phyloP scores from a whole-genome alignment of 2,329 filamentous ascomycete genomes.

The Cladophialophora bantiana region DNA sequence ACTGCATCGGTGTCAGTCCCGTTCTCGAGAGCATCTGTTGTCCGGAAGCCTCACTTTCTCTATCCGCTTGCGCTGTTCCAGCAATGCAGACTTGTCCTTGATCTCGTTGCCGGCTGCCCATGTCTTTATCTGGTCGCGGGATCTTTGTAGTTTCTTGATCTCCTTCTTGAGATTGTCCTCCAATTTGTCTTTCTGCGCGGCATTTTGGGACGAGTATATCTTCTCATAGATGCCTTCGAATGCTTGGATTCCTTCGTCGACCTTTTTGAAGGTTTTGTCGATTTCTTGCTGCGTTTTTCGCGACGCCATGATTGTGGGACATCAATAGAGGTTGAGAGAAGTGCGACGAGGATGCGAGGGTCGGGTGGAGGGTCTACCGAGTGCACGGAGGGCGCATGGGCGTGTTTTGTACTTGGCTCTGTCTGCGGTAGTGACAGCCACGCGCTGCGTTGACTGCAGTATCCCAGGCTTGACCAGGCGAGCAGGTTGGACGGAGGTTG shows the following conservation, averaged over 20 bases:
- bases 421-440: constrained; percentile 4
- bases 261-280: constrained; percentile 99
- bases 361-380: constrained; percentile 3
- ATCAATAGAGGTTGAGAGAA: constrained; percentile 1
- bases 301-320: constrained; percentile 75
- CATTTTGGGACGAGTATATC: constrained; percentile 90
- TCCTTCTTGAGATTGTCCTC: constrained; percentile 98
- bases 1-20: constrained; percentile 43
- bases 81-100: constrained; percentile 95
- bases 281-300: constrained; percentile 98
- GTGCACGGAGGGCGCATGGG: constrained; percentile 10
- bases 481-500: not conserved
- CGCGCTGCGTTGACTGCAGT: constrained; percentile 4
- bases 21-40: not conserved
- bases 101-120: constrained; percentile 99
- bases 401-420: constrained; percentile 5
- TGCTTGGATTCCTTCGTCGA: constrained; percentile 86
- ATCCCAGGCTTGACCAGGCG: not conserved
- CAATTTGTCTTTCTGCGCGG: constrained; percentile 95
- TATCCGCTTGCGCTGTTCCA: constrained; percentile 94
- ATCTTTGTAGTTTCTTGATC: constrained; percentile 98
- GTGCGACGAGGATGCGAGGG: not conserved
- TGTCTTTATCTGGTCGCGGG: constrained; percentile 99
- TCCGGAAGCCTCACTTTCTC: constrained; percentile 74
- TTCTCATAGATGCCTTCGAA: constrained; percentile 98